These are phyloP conservation scores for Rhododendron mucronatum DNA, from an alignment of 148 eudicot species.

Conservation along the genomic window DNA sequence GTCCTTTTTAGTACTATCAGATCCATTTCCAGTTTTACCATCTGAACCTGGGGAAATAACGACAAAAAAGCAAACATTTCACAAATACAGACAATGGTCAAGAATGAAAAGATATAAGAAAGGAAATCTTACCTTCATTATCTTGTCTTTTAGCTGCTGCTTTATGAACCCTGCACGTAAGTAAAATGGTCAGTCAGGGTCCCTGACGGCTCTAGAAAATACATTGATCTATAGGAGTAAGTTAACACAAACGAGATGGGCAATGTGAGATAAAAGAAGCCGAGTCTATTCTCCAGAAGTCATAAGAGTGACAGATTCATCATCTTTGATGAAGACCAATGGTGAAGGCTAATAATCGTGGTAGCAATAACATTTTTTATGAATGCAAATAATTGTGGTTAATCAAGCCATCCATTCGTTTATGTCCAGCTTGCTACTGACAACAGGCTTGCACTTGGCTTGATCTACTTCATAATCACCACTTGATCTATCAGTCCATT, in stretches of 20 bases:
- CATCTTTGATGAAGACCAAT: not conserved
- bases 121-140: conserved; percentile 41
- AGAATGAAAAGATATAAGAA: not conserved
- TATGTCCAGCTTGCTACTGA: not conserved
- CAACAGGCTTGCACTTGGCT: not conserved
- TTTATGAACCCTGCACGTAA: conserved; percentile 65
- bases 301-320: not conserved
- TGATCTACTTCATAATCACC: not conserved
- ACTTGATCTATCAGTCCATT: not conserved
- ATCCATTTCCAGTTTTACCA: conserved; percentile 54
- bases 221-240: not conserved
- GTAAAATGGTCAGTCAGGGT: not conserved
- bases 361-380: not conserved
- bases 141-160: conserved; percentile 83
- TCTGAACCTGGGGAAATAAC: conserved; percentile 38
- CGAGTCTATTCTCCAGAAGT: not conserved
- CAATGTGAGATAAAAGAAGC: not conserved
- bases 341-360: not conserved
- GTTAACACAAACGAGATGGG: not conserved
- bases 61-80: not conserved
- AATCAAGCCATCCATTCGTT: not conserved
- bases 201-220: not conserved
- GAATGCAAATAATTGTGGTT: not conserved
- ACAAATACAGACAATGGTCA: not conserved
- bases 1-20: conserved; percentile 58